Base-by-base conservation (phyloP, 1,139 yeast genomes). In the Zygosaccharomyces pseudobailii region DNA sequence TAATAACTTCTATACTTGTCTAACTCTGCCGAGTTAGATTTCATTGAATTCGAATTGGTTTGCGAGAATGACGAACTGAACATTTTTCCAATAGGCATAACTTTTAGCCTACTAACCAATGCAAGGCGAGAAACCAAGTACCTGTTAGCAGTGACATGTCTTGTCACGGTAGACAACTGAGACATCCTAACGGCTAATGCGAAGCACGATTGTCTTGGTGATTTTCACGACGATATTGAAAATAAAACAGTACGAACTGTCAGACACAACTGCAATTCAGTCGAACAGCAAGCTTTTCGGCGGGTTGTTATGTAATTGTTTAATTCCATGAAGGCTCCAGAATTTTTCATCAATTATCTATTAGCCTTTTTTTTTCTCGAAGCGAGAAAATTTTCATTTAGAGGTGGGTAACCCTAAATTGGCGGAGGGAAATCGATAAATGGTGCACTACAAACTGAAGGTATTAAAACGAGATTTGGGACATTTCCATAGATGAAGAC, bases 1-100 rank as follows among this genome's bases (percentile, higher is more conserved):
- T 58, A 62, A 45, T 63, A 63, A 3, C 46, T 42, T 36, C 52
- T 58, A 41, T 62, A 63, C 10, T 53, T 52, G 23, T 50, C 46
- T 31, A 63, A 44, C 42, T 58, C 58, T 6, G 51, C n/a, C 21
- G 47, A n/a, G 30, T 43, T 46, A 4, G 42, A 33, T 6, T 34
- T 30, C 3, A 37, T 13, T 21, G 34, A n/a, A 10, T 47, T 24
- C 37, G 33, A 30, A 30, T n/a, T n/a, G 6, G 13, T 19, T 7
- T 7, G 33, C 10, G 41, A 38, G 4, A 6, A 8, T 22, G 43
- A 40, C 9, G 45, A 42, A 28, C 34, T 42, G n/a, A 19, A 34
- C 20, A 45, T 45, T 21, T 38, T 33, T 4, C 36, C 31, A n/a
- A 36, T 20, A 9, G 40, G 31, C 9, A 20, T 10, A 4, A 35